Conservation (phyloP, 495 filamentous ascomycete genomes). For the Neurospora sp. region DNA sequence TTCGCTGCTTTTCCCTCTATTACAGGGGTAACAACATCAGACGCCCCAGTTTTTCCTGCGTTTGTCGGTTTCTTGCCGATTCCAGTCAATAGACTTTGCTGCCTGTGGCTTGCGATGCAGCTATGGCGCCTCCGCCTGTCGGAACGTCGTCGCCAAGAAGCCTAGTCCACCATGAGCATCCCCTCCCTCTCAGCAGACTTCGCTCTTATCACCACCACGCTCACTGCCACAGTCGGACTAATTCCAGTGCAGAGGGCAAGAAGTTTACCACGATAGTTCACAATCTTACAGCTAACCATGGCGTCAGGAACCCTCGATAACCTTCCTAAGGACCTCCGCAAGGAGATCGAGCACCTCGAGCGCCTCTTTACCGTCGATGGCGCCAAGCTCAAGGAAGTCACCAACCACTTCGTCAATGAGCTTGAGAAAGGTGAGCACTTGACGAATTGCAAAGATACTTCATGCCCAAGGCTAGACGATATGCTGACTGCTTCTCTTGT, state of each 20-base stretch:
- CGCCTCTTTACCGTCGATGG: conserved; percentile 71
- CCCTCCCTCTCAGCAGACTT: conserved; percentile 6
- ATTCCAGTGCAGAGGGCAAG: conserved; percentile 18
- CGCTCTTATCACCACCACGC: conserved; percentile 7
- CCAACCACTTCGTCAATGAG: conserved; percentile 79
- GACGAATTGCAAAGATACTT: not conserved
- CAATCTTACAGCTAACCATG: conserved; percentile 15
- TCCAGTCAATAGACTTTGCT: not conserved
- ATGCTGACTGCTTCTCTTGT: not conserved
- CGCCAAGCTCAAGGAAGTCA: conserved; percentile 77
- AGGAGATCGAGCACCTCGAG: conserved; percentile 79
- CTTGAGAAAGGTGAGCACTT: conserved; percentile 61
- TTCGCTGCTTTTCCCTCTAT: not conserved
- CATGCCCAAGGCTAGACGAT: not conserved
- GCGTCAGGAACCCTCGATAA: conserved; percentile 29
- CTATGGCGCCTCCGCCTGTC: not conserved
- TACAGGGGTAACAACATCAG: not conserved
- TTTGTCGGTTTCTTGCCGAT: not conserved
- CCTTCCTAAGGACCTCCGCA: conserved; percentile 71
- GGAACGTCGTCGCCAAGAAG: conserved; percentile 3
- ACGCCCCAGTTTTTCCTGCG: not conserved
- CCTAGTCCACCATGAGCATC: conserved; percentile 4
- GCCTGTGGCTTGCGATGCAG: not conserved
- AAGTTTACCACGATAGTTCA: conserved; percentile 2
- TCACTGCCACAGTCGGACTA: conserved; percentile 1